Evolutionary conservation across 805 yeast species (phyloP), one percentile per base, ranked within the genome.

Genomic region (Metschnikowia dekortorum): DNA sequence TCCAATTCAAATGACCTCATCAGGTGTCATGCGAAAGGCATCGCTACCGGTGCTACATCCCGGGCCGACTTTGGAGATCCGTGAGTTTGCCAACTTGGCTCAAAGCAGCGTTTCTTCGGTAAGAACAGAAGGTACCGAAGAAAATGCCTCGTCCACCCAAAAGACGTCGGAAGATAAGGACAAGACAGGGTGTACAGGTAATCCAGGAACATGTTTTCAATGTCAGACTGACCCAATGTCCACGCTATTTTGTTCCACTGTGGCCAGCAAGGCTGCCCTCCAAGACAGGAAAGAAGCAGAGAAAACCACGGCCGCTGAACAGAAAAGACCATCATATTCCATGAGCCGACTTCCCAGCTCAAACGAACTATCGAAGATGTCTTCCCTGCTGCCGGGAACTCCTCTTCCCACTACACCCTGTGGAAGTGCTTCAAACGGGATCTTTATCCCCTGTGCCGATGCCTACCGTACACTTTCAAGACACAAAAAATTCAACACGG

Each of bases 201-300:
- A 88, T 60, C 97, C 97, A 9, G 96, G 96, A 2, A 82, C 90
- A 3, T 89, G 97, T 64, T 67, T 70, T 6, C 91, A 85, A 67
- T 89, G 97, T 67, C 95, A 85, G 61, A 65, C 70, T 44, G 96
- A 90, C 66, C 96, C 96, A 32, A 83, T 88, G 87, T 84, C 90
- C 5, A 89, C 95, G 2, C 72, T 88, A 38, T 90, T 90, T 69
- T 90, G 97, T 70, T 83, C 95, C 1, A 87, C 96, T 0, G 82
- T 90, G 26, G 94, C 96, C 4, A 78, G 79, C 58, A 76, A 68
- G 47, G 74, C 70, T 5, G 65, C 58, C 2, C 52, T 59, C 44
- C 65, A 65, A 37, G 56, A 51, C 16, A 43, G 13, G 8, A 42
- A 40, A 3, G 48, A 41, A 28, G 28, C 51, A 4, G 40, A 33